Evolutionary conservation across 148 eudicot species (phyloP).

Genomic region (Persicaria tinctoria): DNA sequence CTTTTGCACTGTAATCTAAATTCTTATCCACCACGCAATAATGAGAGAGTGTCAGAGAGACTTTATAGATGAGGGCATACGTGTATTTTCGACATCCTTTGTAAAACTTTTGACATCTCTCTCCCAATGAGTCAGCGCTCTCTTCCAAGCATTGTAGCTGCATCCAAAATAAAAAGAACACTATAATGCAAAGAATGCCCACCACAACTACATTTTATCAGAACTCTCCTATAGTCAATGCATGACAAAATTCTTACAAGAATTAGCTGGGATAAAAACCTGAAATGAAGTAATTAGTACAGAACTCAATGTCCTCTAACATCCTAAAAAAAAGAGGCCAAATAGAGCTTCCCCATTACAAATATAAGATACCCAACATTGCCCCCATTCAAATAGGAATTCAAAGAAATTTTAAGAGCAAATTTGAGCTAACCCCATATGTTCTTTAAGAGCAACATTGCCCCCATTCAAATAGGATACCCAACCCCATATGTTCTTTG

Average conservation of each 20-base stretch:
- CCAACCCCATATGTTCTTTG: too few relatives aligned
- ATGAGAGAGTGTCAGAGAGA: not conserved
- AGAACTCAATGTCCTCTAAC: not conserved
- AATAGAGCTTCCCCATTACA: too few relatives aligned
- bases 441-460: too few relatives aligned
- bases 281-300: not conserved
- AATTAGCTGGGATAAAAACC: not conserved
- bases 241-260: not conserved
- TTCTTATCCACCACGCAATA: not conserved
- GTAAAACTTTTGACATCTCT: slow-evolving; percentile 78
- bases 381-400: not conserved
- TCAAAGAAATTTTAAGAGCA: not conserved
- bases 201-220: not conserved
- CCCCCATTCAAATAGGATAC: too few relatives aligned
- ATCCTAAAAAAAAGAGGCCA: not conserved
- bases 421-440: not conserved
- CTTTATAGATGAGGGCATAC: slow-evolving; percentile 36
- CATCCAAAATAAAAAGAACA: slow-evolving; percentile 9
- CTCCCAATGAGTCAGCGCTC: slow-evolving; percentile 84
- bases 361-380: not conserved
- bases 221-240: not conserved
- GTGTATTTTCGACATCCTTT: slow-evolving; percentile 98
- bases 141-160: slow-evolving; percentile 92
- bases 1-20: not conserved
- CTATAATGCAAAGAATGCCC: not conserved